Percentiles rank a stretch among this genome's conserved stretches.
Evolutionary conservation across 2,329 filamentous ascomycete species (phyloP).

Genomic region (Ophiosphaerella herpotricha): DNA sequence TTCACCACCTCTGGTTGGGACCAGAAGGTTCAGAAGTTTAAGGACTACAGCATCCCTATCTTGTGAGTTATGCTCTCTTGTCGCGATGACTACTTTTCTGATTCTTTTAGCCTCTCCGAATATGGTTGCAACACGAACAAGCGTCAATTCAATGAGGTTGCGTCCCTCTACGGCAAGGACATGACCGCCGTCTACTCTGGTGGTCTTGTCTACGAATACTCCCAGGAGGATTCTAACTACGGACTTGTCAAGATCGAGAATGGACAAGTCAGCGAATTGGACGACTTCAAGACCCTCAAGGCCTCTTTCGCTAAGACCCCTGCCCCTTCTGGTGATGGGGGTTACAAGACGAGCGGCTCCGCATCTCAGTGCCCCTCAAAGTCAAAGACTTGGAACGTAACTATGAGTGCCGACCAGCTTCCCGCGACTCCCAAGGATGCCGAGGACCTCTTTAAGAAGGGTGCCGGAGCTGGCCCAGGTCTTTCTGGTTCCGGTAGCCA

Average conservation of each 20-base stretch:
- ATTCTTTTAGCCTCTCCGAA: conserved; percentile 70
- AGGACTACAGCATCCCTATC: conserved; percentile 82
- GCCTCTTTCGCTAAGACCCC: conserved; percentile 55
- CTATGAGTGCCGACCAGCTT: conserved; percentile 51
- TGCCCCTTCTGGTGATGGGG: conserved; percentile 61
- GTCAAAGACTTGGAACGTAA: conserved; percentile 62
- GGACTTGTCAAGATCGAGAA: conserved; percentile 71
- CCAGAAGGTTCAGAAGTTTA: conserved; percentile 85
- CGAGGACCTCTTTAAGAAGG: conserved; percentile 60
- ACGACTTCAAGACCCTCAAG: conserved; percentile 67
- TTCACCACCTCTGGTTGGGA: conserved; percentile 79
- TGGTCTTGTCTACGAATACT: conserved; percentile 95
- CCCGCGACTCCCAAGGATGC: conserved; percentile 62
- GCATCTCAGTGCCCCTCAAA: conserved; percentile 60
- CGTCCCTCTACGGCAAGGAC: conserved; percentile 75
- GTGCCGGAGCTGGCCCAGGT: conserved; percentile 62
- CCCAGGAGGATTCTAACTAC: conserved; percentile 69
- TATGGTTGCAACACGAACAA: conserved; percentile 86
- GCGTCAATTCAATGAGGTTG: conserved; percentile 80
- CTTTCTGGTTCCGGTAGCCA: conserved; percentile 62
- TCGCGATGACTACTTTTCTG: not conserved
- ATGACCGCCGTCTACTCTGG: conserved; percentile 95
- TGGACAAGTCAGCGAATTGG: conserved; percentile 59
- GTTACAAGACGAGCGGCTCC: conserved; percentile 60
- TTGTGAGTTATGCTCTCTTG: conserved; percentile 57